Conservation (phyloP, 176 grass and related monocot genomes). For the Thinopyrum elongatum region DNA sequence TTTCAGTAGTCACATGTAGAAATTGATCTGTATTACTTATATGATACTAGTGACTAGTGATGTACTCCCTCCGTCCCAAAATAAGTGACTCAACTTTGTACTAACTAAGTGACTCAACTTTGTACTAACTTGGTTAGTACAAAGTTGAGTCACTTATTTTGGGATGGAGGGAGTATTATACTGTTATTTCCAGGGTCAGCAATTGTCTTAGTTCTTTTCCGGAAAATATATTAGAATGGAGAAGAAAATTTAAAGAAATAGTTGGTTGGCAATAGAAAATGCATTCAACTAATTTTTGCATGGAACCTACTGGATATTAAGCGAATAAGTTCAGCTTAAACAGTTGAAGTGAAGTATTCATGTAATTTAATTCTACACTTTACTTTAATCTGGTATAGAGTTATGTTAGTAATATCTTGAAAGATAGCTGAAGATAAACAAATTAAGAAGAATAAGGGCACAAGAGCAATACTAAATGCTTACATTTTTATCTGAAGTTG, state of each 20-base stretch:
- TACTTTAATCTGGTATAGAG: not conserved
- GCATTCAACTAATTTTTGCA: not conserved
- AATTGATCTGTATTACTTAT: not conserved
- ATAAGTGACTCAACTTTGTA: too few relatives aligned
- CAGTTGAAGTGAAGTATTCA: not conserved
- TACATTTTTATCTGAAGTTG: not conserved
- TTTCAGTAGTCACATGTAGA: not conserved
- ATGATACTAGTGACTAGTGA: slow-evolving; percentile 5
- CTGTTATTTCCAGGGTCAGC: not conserved
- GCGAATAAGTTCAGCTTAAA: not conserved
- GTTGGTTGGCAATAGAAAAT: not conserved
- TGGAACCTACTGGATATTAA: not conserved
- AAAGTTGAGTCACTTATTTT: too few relatives aligned
- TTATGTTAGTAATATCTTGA: not conserved
- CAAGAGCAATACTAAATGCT: not conserved
- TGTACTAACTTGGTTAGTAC: too few relatives aligned
- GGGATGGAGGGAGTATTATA: too few relatives aligned
- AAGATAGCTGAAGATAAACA: not conserved
- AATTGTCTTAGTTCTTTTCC: not conserved
- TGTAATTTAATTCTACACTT: not conserved
- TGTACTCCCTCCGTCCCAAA: too few relatives aligned
- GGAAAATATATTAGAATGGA: not conserved
- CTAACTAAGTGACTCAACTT: too few relatives aligned
- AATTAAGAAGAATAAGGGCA: not conserved
- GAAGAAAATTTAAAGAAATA: not conserved